phyloP scores from a whole-genome alignment of 2,329 filamentous ascomycete species.

The Aureobasidium sp. region DNA sequence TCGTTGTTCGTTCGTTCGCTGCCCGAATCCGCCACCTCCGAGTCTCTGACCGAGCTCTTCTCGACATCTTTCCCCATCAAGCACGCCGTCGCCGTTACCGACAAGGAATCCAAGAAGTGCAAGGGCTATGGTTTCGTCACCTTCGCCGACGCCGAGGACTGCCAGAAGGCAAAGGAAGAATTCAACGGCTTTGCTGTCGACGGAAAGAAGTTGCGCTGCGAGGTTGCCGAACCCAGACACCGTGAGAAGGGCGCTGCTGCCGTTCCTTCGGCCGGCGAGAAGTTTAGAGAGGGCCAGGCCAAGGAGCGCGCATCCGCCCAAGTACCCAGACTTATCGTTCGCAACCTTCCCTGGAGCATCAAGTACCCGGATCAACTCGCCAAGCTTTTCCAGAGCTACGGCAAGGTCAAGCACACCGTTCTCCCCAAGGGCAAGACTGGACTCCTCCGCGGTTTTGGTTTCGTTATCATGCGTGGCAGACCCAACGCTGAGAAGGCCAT shows the following conservation, averaged over 20 bases:
- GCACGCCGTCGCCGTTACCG: conserved; percentile 85
- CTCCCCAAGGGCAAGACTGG: conserved; percentile 66
- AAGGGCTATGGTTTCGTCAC: conserved; percentile 96
- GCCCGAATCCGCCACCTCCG: conserved; percentile 66
- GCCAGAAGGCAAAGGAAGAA: conserved; percentile 67
- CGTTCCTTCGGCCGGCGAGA: conserved; percentile 15
- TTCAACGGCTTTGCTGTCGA: conserved; percentile 70
- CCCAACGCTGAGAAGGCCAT: conserved; percentile 90
- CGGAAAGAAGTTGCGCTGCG: conserved; percentile 73
- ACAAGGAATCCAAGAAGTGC: conserved; percentile 76
- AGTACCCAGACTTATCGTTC: conserved; percentile 77
- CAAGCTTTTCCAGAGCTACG: conserved; percentile 73
- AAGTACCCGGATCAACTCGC: conserved; percentile 75
- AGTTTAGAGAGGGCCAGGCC: conserved; percentile 57
- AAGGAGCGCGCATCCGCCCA: conserved; percentile 56
- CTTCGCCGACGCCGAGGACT: conserved; percentile 88
- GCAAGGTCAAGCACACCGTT: conserved; percentile 81
- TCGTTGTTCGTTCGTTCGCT: conserved; percentile 86
- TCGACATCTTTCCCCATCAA: conserved; percentile 92
- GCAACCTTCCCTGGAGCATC: conserved; percentile 93
- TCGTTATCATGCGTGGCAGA: conserved; percentile 76
- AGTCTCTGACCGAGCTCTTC: conserved; percentile 78
- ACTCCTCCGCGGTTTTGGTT: conserved; percentile 76
- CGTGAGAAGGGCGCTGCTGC: conserved; percentile 40
- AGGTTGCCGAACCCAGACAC: conserved; percentile 78